A percentile compares a stretch with the other conserved stretches of the same genome.
phyloP scores from a whole-genome alignment of 1,284 basidiomycete species.

The Butyriboletus appendiculatus region DNA sequence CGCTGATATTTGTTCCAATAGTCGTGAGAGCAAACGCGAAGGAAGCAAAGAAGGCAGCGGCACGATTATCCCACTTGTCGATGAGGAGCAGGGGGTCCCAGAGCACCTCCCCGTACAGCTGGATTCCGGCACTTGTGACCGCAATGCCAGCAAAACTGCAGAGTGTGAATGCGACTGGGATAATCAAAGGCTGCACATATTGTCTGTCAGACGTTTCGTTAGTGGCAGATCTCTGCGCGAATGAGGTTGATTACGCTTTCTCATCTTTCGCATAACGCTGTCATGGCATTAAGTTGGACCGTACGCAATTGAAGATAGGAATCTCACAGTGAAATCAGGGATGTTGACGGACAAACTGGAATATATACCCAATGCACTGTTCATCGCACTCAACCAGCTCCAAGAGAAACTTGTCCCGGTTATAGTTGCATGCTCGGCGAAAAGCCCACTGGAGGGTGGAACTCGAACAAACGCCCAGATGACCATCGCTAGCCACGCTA shows the following conservation, averaged over 20 bases:
- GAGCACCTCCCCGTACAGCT: slow-evolving; percentile 39
- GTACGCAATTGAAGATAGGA: not conserved
- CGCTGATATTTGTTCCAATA: slow-evolving; percentile 67
- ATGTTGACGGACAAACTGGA: slow-evolving; percentile 58
- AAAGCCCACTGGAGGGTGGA: slow-evolving; percentile 45
- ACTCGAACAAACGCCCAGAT: slow-evolving; percentile 63
- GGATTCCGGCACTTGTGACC: slow-evolving; percentile 52
- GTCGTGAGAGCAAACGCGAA: slow-evolving; percentile 62
- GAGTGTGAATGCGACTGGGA: slow-evolving; percentile 59
- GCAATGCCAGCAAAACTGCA: slow-evolving; percentile 60
- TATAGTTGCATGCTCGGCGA: slow-evolving; percentile 39
- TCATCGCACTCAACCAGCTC: slow-evolving; percentile 58
- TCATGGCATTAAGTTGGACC: slow-evolving; percentile 1
- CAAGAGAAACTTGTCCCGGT: slow-evolving; percentile 43
- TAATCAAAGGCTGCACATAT: slow-evolving; percentile 58
- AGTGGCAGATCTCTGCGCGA: slow-evolving; percentile 1
- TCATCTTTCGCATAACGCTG: slow-evolving; percentile 35
- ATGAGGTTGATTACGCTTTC: slow-evolving; percentile 24
- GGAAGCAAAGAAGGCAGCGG: slow-evolving; percentile 66
- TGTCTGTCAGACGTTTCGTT: slow-evolving; percentile 36
- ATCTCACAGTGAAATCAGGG: slow-evolving; percentile 55
- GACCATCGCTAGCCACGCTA: slow-evolving; percentile 58
- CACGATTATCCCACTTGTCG: slow-evolving; percentile 62
- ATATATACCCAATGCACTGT: slow-evolving; percentile 56
- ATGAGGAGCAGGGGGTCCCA: slow-evolving; percentile 50